Conservation (phyloP, 805 yeast species). For the Cyberlindnera xishuangbannaensis region DNA sequence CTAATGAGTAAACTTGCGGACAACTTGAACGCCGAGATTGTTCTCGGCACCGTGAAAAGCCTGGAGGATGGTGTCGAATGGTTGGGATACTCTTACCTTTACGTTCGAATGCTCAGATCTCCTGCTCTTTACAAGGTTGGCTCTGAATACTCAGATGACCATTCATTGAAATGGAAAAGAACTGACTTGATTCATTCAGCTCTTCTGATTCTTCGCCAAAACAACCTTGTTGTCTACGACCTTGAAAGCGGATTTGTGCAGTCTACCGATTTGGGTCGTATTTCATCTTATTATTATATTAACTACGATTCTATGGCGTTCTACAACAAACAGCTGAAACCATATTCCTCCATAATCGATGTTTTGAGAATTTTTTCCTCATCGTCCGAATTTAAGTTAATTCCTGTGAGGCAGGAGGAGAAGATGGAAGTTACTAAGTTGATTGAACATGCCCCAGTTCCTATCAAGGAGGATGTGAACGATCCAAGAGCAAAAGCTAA, state of each 20-base stretch:
- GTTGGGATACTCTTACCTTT: constrained; percentile 76
- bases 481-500: constrained; percentile 77
- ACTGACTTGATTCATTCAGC: constrained; percentile 75
- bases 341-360: constrained; percentile 66
- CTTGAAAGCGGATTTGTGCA: constrained; percentile 39
- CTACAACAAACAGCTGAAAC: constrained; percentile 57
- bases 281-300: constrained; percentile 85
- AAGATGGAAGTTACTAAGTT: constrained; percentile 63
- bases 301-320: constrained; percentile 64
- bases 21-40: constrained; percentile 81
- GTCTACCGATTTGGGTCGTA: constrained; percentile 69
- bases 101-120: constrained; percentile 67
- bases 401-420: constrained; percentile 87
- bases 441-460: constrained; percentile 75
- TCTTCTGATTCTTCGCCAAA: constrained; percentile 46
- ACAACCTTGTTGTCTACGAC: constrained; percentile 59
- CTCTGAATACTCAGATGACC: constrained; percentile 51
- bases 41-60: constrained; percentile 55
- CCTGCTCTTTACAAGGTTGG: constrained; percentile 77
- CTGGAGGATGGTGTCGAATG: constrained; percentile 70
- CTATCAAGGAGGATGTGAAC: constrained; percentile 64
- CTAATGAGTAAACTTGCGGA: constrained; percentile 67
- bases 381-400: constrained; percentile 79
- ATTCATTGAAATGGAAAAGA: constrained; percentile 44
- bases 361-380: constrained; percentile 68